Evolutionary conservation across 257 asterid genomes (phyloP).

Genomic region (Nicotiana benthamiana): DNA sequence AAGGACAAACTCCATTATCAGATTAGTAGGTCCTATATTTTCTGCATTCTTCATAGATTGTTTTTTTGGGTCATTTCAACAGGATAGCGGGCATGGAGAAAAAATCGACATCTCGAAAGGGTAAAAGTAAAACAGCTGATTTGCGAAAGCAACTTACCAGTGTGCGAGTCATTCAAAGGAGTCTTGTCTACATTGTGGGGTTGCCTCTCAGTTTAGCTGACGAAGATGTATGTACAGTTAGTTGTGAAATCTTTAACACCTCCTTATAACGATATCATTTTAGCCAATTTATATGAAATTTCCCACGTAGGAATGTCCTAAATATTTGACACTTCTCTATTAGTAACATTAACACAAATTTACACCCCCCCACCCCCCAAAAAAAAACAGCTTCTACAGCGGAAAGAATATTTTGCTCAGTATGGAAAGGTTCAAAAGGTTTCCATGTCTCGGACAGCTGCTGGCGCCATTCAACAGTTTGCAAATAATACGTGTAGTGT

Average conservation of each 20-base stretch:
- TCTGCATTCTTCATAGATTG: constrained; percentile 3
- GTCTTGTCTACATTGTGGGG: constrained; percentile 93
- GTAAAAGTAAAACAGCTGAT: constrained; percentile 65
- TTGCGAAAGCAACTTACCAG: constrained; percentile 85
- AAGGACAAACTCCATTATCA: constrained; percentile 4
- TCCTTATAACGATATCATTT: not conserved
- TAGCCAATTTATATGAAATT: not conserved
- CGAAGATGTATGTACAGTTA: constrained; percentile 53
- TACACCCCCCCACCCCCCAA: not conserved
- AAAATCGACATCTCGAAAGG: constrained; percentile 59
- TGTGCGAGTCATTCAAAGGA: constrained; percentile 90
- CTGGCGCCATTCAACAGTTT: constrained; percentile 91
- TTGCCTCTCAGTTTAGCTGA: constrained; percentile 85
- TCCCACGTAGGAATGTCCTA: not conserved
- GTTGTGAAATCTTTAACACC: not conserved
- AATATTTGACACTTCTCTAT: not conserved
- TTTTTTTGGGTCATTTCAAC: constrained; percentile 9
- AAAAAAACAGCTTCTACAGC: constrained; percentile 74
- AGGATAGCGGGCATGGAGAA: constrained; percentile 73
- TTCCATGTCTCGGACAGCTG: constrained; percentile 82
- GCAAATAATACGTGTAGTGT: constrained; percentile 92
- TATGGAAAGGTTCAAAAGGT: constrained; percentile 94
- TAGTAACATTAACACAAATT: not conserved
- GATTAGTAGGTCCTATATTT: constrained; percentile 1
- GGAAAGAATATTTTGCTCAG: constrained; percentile 69